Base-by-base conservation (phyloP, 805 yeast species). In the Yamadazyma takamatsuzukensis region DNA sequence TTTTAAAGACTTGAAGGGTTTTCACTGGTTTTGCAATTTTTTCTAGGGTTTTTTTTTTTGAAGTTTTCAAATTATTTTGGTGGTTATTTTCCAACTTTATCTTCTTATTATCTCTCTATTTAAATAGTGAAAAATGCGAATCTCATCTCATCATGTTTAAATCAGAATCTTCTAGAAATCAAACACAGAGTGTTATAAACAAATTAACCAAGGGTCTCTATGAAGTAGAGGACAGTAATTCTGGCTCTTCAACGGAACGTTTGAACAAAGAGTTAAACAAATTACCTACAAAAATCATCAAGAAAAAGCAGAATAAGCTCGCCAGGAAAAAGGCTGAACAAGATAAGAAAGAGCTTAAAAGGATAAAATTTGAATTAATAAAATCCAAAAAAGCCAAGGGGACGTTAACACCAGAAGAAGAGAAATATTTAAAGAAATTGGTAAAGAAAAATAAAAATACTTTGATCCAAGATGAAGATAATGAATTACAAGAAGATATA, bases 101-200 rank as follows among this genome's bases (percentile, higher is more conserved):
- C n/a, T n/a, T n/a, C n/a, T n/a, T n/a, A n/a, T n/a, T n/a, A n/a
- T n/a, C n/a, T n/a, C n/a, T n/a, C n/a, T n/a, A n/a, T n/a, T n/a
- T n/a, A n/a, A n/a, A n/a, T n/a, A n/a, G n/a, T n/a, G n/a, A n/a
- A n/a, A n/a, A n/a, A n/a, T n/a, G n/a, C n/a, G n/a, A 25, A 24
- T 9, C 25, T 21, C 28, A 13, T 16, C 26, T n/a, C n/a, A n/a
- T n/a, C 34, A 55, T 54, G 59, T 56, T 55, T 38, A 40, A 32
- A 12, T 51, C 64, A 3, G 49, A 49, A 12, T 32, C 52, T 3
- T 51, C 70, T 5, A 54, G 61, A 33, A 28, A 47, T 9, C 66
- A 61, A 35, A 68, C 72, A 0, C 54, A 56, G 13, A 36, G 45
- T 7, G 65, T 71, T 0, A 70, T 73, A n/a, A 67, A 65, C 40